phyloP scores from a whole-genome alignment of 2,329 filamentous ascomycete species.

The Colletotrichum aenigma region DNA sequence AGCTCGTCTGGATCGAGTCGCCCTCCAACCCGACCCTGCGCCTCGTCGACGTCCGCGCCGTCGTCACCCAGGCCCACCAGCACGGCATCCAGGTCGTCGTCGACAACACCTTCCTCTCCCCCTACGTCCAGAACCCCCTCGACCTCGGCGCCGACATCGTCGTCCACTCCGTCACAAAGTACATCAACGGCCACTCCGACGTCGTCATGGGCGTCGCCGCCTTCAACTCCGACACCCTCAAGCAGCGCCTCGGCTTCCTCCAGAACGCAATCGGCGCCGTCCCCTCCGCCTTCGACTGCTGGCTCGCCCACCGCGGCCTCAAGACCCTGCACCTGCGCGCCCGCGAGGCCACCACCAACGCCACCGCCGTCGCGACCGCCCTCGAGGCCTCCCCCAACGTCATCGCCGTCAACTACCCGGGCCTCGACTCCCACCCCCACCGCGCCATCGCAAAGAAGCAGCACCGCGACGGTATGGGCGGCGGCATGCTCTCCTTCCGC shows the following conservation, averaged over 20 bases:
- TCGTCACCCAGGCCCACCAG: slow-evolving; percentile 81
- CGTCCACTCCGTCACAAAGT: slow-evolving; percentile 97
- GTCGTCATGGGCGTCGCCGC: slow-evolving; percentile 98
- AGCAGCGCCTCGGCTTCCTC: slow-evolving; percentile 81
- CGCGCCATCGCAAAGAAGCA: slow-evolving; percentile 85
- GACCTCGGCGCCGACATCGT: slow-evolving; percentile 96
- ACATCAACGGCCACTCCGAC: slow-evolving; percentile 97
- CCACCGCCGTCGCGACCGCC: slow-evolving; percentile 74
- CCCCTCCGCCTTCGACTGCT: slow-evolving; percentile 93
- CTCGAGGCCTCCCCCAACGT: slow-evolving; percentile 84
- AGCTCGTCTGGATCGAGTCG: slow-evolving; percentile 95
- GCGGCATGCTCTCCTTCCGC: slow-evolving; percentile 96
- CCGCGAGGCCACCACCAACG: slow-evolving; percentile 83
- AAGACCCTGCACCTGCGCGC: slow-evolving; percentile 96
- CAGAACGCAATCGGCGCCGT: slow-evolving; percentile 98
- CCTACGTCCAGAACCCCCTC: slow-evolving; percentile 95
- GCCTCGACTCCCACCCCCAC: slow-evolving; percentile 85
- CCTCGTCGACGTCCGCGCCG: slow-evolving; percentile 89
- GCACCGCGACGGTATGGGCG: slow-evolving; percentile 92
- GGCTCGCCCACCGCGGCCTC: slow-evolving; percentile 94
- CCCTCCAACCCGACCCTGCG: slow-evolving; percentile 94
- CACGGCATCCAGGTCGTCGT: slow-evolving; percentile 96
- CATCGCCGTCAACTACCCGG: slow-evolving; percentile 93
- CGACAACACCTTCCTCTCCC: slow-evolving; percentile 97
- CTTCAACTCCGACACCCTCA: slow-evolving; percentile 85